These are phyloP conservation scores for Eutrema heterophyllum DNA, from an alignment of 345 rosid species.

Conservation along the genomic window DNA sequence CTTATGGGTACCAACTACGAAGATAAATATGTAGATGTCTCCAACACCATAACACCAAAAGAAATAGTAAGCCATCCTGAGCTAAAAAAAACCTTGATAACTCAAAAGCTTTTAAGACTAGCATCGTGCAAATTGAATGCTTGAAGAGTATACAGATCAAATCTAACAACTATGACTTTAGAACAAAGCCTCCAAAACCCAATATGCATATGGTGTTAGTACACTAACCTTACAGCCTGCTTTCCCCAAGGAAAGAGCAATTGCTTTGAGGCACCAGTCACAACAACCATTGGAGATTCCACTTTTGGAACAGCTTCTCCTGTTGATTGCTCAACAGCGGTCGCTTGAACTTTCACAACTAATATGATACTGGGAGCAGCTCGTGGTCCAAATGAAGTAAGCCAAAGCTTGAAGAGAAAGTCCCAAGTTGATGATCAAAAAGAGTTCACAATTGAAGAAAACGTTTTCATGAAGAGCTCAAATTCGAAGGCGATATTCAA, in stretches of 20 bases:
- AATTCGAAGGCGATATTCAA: too few relatives aligned
- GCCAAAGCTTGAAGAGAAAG: too few relatives aligned
- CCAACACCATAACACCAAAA: not conserved
- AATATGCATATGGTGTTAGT: not conserved
- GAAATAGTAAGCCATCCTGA: not conserved
- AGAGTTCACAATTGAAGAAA: too few relatives aligned
- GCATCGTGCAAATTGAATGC: too few relatives aligned
- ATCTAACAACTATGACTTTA: not conserved
- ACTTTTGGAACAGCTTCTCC: slow-evolving; percentile 41
- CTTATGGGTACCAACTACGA: not conserved
- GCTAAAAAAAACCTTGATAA: too few relatives aligned
- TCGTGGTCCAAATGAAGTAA: too few relatives aligned
- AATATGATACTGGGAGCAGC: too few relatives aligned
- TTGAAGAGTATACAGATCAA: not conserved
- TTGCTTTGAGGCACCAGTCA: slow-evolving; percentile 97
- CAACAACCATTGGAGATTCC: slow-evolving; percentile 77
- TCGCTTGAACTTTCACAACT: slow-evolving; percentile 74
- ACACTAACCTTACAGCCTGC: slow-evolving; percentile 60
- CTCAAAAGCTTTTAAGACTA: not conserved
- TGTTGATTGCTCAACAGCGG: slow-evolving; percentile 46
- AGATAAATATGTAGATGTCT: not conserved
- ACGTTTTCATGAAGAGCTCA: too few relatives aligned
- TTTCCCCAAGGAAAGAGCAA: slow-evolving; percentile 91
- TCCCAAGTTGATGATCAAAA: too few relatives aligned
- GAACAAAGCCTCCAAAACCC: not conserved